Percentiles rank a stretch among this genome's conserved stretches.
These are phyloP conservation scores for Chaetomidium leptoderma DNA, from an alignment of 495 filamentous ascomycete species.

Conservation along the genomic window DNA sequence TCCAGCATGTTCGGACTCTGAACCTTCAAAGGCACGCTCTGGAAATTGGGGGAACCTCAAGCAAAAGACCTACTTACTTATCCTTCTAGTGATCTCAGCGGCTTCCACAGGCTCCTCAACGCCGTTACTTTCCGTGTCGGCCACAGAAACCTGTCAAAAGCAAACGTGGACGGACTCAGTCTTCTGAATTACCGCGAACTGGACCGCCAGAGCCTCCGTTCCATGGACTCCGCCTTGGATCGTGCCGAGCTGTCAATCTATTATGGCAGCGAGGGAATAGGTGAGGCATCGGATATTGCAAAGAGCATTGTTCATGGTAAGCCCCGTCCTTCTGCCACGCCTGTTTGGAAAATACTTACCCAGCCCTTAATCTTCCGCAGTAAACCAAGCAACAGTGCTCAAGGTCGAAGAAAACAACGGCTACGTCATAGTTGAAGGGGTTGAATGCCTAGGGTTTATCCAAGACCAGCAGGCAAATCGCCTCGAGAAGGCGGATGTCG, in stretches of 20 bases:
- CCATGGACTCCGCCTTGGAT: neutral
- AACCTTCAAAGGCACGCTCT: constrained; percentile 8
- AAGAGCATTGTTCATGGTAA: constrained; percentile 11
- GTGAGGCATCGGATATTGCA: neutral
- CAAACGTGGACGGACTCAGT: neutral
- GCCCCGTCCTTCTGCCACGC: neutral
- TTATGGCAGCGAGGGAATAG: neutral
- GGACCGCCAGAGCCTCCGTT: neutral
- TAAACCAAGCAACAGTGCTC: neutral
- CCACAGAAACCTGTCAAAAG: neutral
- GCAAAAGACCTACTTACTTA: neutral
- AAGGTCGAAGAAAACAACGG: neutral
- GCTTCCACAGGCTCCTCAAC: constrained; percentile 2
- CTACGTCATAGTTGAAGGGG: constrained; percentile 7
- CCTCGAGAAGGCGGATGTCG: constrained; percentile 3
- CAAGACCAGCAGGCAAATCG: neutral
- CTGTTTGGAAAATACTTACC: neutral
- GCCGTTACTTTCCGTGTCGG: constrained; percentile 2
- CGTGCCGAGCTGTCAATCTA: constrained; percentile 11
- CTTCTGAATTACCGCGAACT: constrained; percentile 8
- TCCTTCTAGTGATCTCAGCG: neutral
- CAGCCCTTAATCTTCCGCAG: neutral
- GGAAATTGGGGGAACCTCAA: too few relatives aligned
- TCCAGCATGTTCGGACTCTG: neutral
- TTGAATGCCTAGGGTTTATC: constrained; percentile 14